Conservation (phyloP, 2,329 filamentous ascomycete species). For the Botrytis pseudocinerea region DNA sequence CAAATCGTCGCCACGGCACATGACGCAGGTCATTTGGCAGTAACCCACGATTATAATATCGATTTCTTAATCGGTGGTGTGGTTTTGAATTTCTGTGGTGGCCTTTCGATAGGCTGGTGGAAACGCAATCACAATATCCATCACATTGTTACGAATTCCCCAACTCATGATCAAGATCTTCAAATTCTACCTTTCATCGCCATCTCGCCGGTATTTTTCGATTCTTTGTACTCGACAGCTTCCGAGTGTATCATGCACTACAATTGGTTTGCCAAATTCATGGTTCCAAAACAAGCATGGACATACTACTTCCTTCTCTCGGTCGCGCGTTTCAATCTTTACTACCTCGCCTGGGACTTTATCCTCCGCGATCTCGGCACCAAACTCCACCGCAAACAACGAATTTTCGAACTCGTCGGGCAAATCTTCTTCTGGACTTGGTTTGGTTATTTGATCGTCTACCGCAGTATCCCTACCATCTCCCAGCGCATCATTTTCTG, state of each 20-base stretch:
- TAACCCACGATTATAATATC: slow-evolving; percentile 83
- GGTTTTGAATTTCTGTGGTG: slow-evolving; percentile 88
- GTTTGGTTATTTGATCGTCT: slow-evolving; percentile 80
- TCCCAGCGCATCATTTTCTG: slow-evolving; percentile 72
- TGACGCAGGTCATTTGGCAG: slow-evolving; percentile 95
- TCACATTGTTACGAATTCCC: slow-evolving; percentile 92
- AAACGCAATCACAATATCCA: slow-evolving; percentile 96
- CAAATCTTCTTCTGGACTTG: slow-evolving; percentile 82
- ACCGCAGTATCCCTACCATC: slow-evolving; percentile 68
- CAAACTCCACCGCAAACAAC: slow-evolving; percentile 75
- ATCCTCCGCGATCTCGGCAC: slow-evolving; percentile 70
- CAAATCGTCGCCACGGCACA: slow-evolving; percentile 92
- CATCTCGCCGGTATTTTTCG: slow-evolving; percentile 77
- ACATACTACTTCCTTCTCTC: slow-evolving; percentile 80
- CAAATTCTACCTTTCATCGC: slow-evolving; percentile 89
- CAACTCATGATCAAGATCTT: slow-evolving; percentile 95
- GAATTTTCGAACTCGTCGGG: slow-evolving; percentile 75
- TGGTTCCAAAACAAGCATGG: slow-evolving; percentile 77
- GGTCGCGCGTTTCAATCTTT: slow-evolving; percentile 86
- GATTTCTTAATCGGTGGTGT: slow-evolving; percentile 87
- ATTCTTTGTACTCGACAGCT: slow-evolving; percentile 73
- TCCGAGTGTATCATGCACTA: slow-evolving; percentile 80
- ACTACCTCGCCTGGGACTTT: slow-evolving; percentile 77
- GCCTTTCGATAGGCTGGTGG: slow-evolving; percentile 94
- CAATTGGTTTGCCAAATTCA: slow-evolving; percentile 68